Evolutionary conservation across 2,329 filamentous ascomycete species (phyloP).

Genomic region (Chlorencoelia australis): DNA sequence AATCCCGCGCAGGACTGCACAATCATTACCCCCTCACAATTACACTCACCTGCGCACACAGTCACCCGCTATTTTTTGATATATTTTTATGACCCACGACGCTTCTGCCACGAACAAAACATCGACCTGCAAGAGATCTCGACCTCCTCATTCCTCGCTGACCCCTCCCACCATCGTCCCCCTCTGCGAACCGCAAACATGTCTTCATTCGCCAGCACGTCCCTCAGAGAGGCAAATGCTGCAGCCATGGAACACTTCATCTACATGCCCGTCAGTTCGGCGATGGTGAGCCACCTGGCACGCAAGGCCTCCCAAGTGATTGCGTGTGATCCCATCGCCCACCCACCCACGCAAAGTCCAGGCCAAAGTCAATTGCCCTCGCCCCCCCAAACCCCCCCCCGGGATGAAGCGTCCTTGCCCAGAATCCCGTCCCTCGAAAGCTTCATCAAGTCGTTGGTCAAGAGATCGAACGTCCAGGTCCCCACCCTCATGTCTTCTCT

Average conservation of each 20-base stretch:
- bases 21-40: no score
- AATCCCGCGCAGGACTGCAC: no score
- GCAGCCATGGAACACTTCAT: slow-evolving; percentile 72
- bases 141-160: no score
- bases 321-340: slow-evolving; percentile 58
- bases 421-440: slow-evolving; percentile 70
- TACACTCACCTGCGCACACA: no score
- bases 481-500: slow-evolving; percentile 95
- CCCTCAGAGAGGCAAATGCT: slow-evolving; percentile 41
- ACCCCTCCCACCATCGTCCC: no score
- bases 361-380: slow-evolving; percentile 22
- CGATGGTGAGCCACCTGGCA: slow-evolving; percentile 72
- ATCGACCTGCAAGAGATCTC: no score
- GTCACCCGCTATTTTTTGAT: no score
- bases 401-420: slow-evolving; percentile 19
- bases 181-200: no score
- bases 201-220: slow-evolving; percentile 5
- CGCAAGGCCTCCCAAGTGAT: slow-evolving; percentile 68
- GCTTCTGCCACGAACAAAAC: no score
- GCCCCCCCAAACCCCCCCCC: slow-evolving; percentile 42
- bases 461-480: slow-evolving; percentile 91
- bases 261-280: slow-evolving; percentile 61
- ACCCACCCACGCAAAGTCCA: slow-evolving; percentile 33
- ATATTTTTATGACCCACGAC: no score
- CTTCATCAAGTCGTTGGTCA: slow-evolving; percentile 86